Conservation (phyloP, 306 rosid genomes). For the Lagenaria siceraria region DNA sequence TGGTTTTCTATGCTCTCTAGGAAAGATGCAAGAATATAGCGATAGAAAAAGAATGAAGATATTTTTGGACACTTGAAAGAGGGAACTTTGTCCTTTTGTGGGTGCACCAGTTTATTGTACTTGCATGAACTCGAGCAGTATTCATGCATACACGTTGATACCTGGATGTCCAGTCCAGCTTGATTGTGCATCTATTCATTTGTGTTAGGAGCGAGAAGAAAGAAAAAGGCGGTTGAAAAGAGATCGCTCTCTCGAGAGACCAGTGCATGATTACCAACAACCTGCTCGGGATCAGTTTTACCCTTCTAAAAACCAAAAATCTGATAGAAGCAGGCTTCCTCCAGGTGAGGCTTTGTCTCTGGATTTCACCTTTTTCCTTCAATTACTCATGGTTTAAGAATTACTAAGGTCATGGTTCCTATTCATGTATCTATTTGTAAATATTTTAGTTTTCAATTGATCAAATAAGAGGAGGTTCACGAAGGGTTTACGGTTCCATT, state of each 20-base stretch:
- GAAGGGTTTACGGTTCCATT: neutral
- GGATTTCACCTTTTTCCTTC: neutral
- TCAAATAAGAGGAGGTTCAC: neutral
- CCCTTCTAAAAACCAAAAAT: slow-evolving; percentile 39
- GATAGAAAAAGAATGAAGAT: too few relatives aligned
- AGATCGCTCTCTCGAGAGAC: slow-evolving; percentile 76
- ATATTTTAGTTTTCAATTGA: neutral
- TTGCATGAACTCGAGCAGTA: neutral
- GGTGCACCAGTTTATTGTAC: neutral
- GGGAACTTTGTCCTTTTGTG: neutral
- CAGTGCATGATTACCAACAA: slow-evolving; percentile 45
- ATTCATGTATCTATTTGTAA: neutral
- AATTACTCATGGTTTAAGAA: neutral
- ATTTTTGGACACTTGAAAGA: too few relatives aligned
- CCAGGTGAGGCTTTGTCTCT: slow-evolving; percentile 47
- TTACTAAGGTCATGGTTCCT: neutral
- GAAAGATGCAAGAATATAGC: too few relatives aligned
- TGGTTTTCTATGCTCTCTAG: neutral
- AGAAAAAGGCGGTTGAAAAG: slow-evolving; percentile 70
- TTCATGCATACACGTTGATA: neutral
- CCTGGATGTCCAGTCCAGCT: neutral
- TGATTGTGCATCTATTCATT: slow-evolving; percentile 18
- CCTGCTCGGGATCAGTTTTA: slow-evolving; percentile 43
- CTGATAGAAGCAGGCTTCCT: slow-evolving; percentile 74
- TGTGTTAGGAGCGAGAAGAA: slow-evolving; percentile 90